phyloP scores from a whole-genome alignment of 306 rosid genomes.

The Albizia julibrissin region DNA sequence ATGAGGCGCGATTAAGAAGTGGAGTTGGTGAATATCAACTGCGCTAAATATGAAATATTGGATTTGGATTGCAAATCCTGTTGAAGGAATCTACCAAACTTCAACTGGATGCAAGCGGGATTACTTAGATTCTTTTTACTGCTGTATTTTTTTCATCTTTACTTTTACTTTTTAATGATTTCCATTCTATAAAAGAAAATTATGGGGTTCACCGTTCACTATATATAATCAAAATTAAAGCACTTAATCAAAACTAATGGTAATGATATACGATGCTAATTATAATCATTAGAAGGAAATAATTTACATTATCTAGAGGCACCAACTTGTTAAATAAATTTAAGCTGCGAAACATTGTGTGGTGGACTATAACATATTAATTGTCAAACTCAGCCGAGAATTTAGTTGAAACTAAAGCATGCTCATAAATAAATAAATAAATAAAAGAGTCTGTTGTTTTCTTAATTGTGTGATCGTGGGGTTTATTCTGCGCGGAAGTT shows the following conservation, averaged over 20 bases:
- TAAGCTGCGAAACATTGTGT: conserved; percentile 26
- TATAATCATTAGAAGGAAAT: conserved; percentile 41
- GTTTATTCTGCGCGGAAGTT: conserved; percentile 15
- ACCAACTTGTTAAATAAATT: conserved; percentile 42
- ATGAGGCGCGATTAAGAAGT: too few species aligned
- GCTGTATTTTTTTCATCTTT: too few species aligned
- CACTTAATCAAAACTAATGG: conserved; percentile 38
- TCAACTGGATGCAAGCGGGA: too few species aligned
- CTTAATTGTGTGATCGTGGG: conserved; percentile 32
- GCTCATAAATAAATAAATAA: neutral
- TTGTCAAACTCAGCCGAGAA: conserved; percentile 14
- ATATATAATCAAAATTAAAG: conserved; percentile 21
- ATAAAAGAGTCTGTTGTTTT: conserved; percentile 24
- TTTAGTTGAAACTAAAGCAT: conserved; percentile 15
- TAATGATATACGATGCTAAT: conserved; percentile 30
- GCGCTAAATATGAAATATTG: too few species aligned
- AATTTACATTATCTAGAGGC: conserved; percentile 45
- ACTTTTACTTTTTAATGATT: too few species aligned
- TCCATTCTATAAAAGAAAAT: neutral
- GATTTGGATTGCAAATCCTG: too few species aligned
- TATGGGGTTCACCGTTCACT: neutral
- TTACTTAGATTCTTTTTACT: too few species aligned
- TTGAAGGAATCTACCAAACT: too few species aligned
- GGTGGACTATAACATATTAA: conserved; percentile 6
- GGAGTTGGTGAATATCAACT: too few species aligned